Percentiles rank a stretch among this genome's conserved stretches.
These are phyloP conservation scores for Knufia fluminis DNA, from an alignment of 2,329 filamentous ascomycete genomes.

Conservation along the genomic window DNA sequence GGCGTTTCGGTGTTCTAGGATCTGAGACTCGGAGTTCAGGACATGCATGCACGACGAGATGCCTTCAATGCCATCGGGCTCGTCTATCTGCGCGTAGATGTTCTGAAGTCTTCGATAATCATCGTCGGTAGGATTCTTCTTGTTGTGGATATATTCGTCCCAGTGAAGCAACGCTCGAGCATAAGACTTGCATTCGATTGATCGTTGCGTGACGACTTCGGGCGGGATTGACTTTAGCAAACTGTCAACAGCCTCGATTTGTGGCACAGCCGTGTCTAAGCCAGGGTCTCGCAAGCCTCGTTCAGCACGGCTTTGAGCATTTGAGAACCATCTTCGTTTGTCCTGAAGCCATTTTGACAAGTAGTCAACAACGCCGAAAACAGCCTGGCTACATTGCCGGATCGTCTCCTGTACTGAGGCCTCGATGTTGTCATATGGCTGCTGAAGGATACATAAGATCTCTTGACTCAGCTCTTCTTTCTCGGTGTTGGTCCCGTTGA, in stretches of 20 bases:
- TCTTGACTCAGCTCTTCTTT: conserved; percentile 61
- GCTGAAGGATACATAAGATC: conserved; percentile 62
- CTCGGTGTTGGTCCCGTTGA: conserved; percentile 58
- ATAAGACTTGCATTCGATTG: conserved; percentile 90
- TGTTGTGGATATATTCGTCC: conserved; percentile 68
- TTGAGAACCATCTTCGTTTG: conserved; percentile 47
- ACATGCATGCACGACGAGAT: conserved; percentile 80
- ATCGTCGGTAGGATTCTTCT: conserved; percentile 44
- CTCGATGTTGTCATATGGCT: conserved; percentile 47
- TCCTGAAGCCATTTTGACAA: conserved; percentile 80
- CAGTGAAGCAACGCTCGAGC: conserved; percentile 87
- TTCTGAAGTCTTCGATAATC: conserved; percentile 72
- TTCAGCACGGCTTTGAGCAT: conserved; percentile 12
- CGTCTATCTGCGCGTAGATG: conserved; percentile 95
- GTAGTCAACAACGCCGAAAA: conserved; percentile 88
- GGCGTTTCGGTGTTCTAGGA: conserved; percentile 84
- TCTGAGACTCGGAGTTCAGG: conserved; percentile 86
- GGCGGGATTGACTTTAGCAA: conserved; percentile 62
- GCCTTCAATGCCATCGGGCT: conserved; percentile 91
- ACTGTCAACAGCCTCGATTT: conserved; percentile 58
- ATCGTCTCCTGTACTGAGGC: conserved; percentile 60
- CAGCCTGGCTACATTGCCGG: conserved; percentile 81
- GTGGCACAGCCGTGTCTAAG: conserved; percentile 22
- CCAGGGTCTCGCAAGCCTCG: conserved; percentile 15
- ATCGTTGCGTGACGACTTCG: conserved; percentile 67